Evolutionary conservation across 2,329 filamentous ascomycete species (phyloP).

Genomic region (Aspergillus niger): DNA sequence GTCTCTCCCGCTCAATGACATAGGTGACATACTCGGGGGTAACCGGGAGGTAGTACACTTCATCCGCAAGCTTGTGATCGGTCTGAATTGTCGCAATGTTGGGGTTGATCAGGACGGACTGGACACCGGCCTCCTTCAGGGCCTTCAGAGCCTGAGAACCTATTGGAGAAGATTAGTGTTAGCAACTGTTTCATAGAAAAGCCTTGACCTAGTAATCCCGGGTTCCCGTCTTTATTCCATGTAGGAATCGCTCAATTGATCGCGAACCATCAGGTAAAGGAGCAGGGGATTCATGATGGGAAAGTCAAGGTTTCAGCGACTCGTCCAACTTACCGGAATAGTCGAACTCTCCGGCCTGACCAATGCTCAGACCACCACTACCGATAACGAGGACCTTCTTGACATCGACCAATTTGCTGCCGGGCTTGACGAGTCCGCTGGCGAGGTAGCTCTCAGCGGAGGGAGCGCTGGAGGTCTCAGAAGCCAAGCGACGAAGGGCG

Average conservation of each 20-base stretch:
- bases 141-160: constrained; percentile 96
- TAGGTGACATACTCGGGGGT: constrained; percentile 97
- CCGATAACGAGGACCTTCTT: constrained; percentile 98
- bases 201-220: no score
- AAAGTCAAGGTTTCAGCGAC: neutral
- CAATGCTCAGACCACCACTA: constrained; percentile 92
- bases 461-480: constrained; percentile 67
- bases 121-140: constrained; percentile 89
- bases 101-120: constrained; percentile 92
- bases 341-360: constrained; percentile 97
- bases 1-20: constrained; percentile 93
- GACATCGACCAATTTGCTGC: constrained; percentile 77
- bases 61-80: constrained; percentile 91
- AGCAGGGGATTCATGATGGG: neutral
- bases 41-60: constrained; percentile 97
- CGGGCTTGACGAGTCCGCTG: constrained; percentile 79
- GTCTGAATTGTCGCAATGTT: constrained; percentile 99
- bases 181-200: constrained; percentile 17
- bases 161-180: constrained; percentile 40
- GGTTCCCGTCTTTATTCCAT: neutral
- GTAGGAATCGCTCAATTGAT: neutral
- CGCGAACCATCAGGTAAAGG: neutral
- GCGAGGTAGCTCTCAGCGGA: constrained; percentile 85
- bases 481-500: constrained; percentile 40
- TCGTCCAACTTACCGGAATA: constrained; percentile 76